Percentiles rank a stretch among this genome's conserved stretches.
Evolutionary conservation across 2,329 filamentous ascomycete genomes (phyloP).

Genomic region (Dothideomycetes sp.): DNA sequence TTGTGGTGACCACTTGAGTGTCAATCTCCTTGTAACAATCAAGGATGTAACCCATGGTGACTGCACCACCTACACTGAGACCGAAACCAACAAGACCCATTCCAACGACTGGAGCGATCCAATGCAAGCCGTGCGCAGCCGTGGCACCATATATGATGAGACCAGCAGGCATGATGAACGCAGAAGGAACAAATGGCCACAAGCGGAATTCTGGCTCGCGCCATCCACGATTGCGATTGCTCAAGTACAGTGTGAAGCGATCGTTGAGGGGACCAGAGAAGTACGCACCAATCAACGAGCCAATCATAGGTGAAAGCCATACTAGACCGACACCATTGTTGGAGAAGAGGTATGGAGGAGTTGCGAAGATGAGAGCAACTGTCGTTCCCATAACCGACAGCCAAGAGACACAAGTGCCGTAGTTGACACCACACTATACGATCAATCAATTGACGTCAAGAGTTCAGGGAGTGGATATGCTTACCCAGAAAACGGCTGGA

Average conservation of each 20-base stretch:
- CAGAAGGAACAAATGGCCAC: constrained; percentile 15
- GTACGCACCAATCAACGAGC: constrained; percentile 16
- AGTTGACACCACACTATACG: constrained; percentile 15
- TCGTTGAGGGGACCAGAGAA: constrained; percentile 16
- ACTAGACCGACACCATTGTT: constrained; percentile 12
- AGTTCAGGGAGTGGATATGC: not conserved
- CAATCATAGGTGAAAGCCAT: constrained; percentile 14
- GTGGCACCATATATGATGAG: constrained; percentile 17
- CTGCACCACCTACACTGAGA: constrained; percentile 14
- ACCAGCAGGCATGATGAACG: constrained; percentile 16
- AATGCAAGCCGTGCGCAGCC: constrained; percentile 16
- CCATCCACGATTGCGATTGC: constrained; percentile 18
- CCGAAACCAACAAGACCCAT: constrained; percentile 17
- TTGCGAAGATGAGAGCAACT: constrained; percentile 11
- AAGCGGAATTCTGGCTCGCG: constrained; percentile 21
- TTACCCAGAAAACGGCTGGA: constrained; percentile 15
- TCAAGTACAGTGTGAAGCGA: constrained; percentile 16
- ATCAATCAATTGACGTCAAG: not conserved
- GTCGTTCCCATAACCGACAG: constrained; percentile 14
- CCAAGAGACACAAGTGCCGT: constrained; percentile 16
- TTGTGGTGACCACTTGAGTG: constrained; percentile 16
- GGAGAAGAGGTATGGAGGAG: constrained; percentile 11
- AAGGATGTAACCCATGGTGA: constrained; percentile 17
- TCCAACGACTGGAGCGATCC: constrained; percentile 18
- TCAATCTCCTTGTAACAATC: constrained; percentile 18